A percentile compares a stretch with the other conserved stretches of the same genome.
Evolutionary conservation across 1,284 basidiomycete genomes (phyloP).

Genomic region (Uromyces viciae-fabae): DNA sequence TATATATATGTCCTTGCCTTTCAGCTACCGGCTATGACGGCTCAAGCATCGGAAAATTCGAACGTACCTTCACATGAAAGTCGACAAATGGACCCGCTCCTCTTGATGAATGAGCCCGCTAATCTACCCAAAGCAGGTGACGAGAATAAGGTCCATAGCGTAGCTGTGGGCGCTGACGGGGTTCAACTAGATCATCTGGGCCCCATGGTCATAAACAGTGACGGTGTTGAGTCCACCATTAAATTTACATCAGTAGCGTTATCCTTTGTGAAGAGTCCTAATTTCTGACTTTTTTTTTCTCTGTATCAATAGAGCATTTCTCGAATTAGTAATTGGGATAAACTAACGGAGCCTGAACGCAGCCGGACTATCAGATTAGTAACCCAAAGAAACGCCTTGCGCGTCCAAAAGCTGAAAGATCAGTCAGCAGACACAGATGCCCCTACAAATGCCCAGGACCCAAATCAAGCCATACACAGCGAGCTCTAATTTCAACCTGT

Average conservation of each 20-base stretch:
- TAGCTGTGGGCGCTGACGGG: conserved; percentile 17
- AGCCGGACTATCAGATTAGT: conserved; percentile 29
- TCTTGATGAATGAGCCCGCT: conserved; percentile 22
- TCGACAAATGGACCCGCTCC: neutral
- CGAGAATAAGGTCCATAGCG: neutral
- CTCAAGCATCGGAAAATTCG: neutral
- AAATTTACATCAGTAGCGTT: neutral
- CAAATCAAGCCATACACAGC: neutral
- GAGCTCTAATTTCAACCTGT: neutral
- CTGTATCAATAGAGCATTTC: conserved; percentile 29
- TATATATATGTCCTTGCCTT: no score
- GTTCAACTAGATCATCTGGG: conserved; percentile 40
- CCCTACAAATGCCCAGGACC: neutral
- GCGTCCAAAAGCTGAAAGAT: conserved; percentile 34
- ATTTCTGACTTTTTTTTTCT: neutral
- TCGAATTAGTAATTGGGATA: conserved; percentile 44
- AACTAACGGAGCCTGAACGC: conserved; percentile 31
- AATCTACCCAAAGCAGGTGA: neutral
- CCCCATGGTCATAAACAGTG: conserved; percentile 45
- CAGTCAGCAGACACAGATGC: neutral
- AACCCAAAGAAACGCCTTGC: conserved; percentile 25
- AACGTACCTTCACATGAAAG: neutral
- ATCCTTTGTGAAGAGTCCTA: neutral
- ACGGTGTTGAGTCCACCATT: conserved; percentile 20
- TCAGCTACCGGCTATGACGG: no score